phyloP scores from a whole-genome alignment of 2,329 filamentous ascomycete genomes.

The Ophiocordyceps sinensis region DNA sequence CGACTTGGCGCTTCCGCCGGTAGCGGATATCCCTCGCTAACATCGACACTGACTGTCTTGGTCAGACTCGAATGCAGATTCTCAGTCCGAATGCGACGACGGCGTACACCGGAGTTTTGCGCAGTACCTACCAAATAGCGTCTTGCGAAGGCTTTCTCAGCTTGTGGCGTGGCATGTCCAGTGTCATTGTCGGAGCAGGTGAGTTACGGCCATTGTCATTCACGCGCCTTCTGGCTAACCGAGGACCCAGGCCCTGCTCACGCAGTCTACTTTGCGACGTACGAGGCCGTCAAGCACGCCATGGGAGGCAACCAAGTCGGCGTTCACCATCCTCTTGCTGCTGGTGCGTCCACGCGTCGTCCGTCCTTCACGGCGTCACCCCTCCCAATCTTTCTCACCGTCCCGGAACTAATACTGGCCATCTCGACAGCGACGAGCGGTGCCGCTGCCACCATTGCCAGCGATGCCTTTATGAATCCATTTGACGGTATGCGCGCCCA shows the following conservation, averaged over 20 bases:
- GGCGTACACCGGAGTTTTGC: conserved; percentile 79
- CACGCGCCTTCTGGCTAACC: not conserved
- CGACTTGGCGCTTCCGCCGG: not conserved
- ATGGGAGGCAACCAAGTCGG: conserved; percentile 85
- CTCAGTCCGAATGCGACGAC: conserved; percentile 69
- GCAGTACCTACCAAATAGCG: conserved; percentile 86
- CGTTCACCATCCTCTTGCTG: conserved; percentile 83
- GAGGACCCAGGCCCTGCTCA: conserved; percentile 68
- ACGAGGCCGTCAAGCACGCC: conserved; percentile 90
- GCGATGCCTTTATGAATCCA: conserved; percentile 97
- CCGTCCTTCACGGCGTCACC: not conserved
- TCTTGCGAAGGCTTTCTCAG: conserved; percentile 78
- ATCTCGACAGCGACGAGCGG: conserved; percentile 67
- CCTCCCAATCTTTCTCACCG: not conserved
- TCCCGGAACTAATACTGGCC: not conserved
- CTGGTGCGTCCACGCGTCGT: conserved; percentile 44
- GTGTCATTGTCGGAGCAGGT: conserved; percentile 92
- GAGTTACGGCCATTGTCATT: conserved; percentile 15
- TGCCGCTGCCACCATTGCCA: conserved; percentile 88
- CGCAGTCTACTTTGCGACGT: conserved; percentile 96
- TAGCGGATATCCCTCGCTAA: not conserved
- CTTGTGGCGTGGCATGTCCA: conserved; percentile 92
- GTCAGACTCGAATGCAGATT: conserved; percentile 93
- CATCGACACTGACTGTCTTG: not conserved
- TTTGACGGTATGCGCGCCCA: conserved; percentile 65